Base-by-base conservation (phyloP, 306 rosid genomes). In the Trifolium dubium region DNA sequence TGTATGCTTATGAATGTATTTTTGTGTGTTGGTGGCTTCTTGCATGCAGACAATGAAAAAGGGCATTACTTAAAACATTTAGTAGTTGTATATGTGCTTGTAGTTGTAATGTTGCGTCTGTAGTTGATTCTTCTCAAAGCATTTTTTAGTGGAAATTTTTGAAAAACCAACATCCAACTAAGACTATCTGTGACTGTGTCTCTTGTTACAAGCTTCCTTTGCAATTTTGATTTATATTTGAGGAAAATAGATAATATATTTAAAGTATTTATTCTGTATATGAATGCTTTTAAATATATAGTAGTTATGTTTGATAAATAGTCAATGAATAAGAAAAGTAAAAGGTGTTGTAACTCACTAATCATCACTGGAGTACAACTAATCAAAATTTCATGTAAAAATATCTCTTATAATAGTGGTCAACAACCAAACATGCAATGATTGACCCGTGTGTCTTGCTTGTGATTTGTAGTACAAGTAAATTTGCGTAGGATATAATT, bases 1-100 rank as follows among this genome's bases (percentile, higher is more conserved):
- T 63, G 74, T 31, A 18, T 77, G 74, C 30, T 64, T 46, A 10
- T 64, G 59, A 39, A 66, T 79, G 72, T 19, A 39, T 69, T 44
- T 54, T n/a, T n/a, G 18, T 58, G n/a, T n/a, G 31, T 64, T 64
- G 28, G 65, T 69, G 64, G 40, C 55, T 53, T 50, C 67, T 34
- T 46, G 9, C 35, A 76, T 46, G 66, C 56, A 64, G 64, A 73
- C 64, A 56, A 66, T 44, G 74, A 47, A 58, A 58, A 43, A 53
- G 62, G 44, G 11, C 63, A 54, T 43, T 64, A 35, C 11, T 62
- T 63, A 71, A 60, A 2, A 62, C n/a, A n/a, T 60, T 10, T 6
- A 6, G 40, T 37, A 11, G 13, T 53, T 35, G 51, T n/a, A n/a
- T 3, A 19, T 39, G 54, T 5, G 17, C 15, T 69, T 67, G 43